Percentiles rank a stretch among this genome's conserved stretches.
Conservation (phyloP, 257 asterid genomes). For the Sherardia arvensis region DNA sequence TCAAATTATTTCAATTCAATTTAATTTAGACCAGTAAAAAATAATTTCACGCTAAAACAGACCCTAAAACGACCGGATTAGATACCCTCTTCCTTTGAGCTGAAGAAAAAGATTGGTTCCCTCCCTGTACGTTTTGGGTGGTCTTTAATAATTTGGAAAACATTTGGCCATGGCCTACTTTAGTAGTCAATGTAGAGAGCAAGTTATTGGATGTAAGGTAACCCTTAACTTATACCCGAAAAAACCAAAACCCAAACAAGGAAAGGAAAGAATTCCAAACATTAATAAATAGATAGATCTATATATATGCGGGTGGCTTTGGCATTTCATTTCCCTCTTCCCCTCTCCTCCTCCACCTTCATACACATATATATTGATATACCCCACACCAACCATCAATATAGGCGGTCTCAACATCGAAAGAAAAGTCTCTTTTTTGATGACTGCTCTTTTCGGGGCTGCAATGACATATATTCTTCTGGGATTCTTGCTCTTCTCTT, state of each 20-base stretch:
- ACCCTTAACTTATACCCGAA: conserved; percentile 14
- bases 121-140: neutral
- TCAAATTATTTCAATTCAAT: no score
- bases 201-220: conserved; percentile 11
- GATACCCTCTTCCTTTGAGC: neutral
- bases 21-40: no score
- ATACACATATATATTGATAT: neutral
- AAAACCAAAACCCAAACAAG: conserved; percentile 24
- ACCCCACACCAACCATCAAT: conserved; percentile 2
- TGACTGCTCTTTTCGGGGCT: conserved; percentile 34
- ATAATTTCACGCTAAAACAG: no score
- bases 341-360: conserved; percentile 5
- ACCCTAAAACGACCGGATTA: neutral
- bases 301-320: conserved; percentile 17
- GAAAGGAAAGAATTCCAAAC: conserved; percentile 31
- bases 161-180: neutral
- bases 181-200: neutral
- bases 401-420: neutral
- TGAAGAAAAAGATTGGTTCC: neutral
- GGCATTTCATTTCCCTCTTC: conserved; percentile 9
- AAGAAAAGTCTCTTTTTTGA: conserved; percentile 13
- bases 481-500: conserved; percentile 13
- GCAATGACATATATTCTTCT: conserved; percentile 34
- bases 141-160: neutral
- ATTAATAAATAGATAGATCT: conserved; percentile 8